A percentile compares a stretch with the other conserved stretches of the same genome.
phyloP scores from a whole-genome alignment of 2,329 filamentous ascomycete genomes.

The Chalara sp. region DNA sequence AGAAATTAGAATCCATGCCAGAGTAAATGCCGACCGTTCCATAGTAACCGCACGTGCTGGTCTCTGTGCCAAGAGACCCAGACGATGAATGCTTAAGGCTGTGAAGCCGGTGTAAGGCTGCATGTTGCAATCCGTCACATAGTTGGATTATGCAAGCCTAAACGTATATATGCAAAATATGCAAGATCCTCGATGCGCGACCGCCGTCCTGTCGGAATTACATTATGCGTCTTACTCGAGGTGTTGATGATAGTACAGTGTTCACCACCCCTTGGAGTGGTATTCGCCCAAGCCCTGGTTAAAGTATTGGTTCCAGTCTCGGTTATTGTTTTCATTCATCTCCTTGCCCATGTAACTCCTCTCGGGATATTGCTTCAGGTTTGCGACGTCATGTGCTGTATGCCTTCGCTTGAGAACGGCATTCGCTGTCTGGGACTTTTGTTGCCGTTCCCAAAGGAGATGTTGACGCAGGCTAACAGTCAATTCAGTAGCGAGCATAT shows the following conservation, averaged over 20 bases:
- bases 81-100: slow-evolving; percentile 25
- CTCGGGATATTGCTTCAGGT: slow-evolving; percentile 76
- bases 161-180: slow-evolving; percentile 18
- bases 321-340: slow-evolving; percentile 56
- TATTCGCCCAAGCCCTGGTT: slow-evolving; percentile 74
- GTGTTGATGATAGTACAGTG: slow-evolving; percentile 21
- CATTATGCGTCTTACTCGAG: slow-evolving; percentile 19
- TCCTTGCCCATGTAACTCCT: slow-evolving; percentile 49
- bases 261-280: slow-evolving; percentile 78
- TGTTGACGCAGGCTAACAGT: slow-evolving; percentile 89
- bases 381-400: slow-evolving; percentile 84
- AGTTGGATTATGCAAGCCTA: slow-evolving; percentile 14
- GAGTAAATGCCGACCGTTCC: too few species aligned
- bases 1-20: too few species aligned
- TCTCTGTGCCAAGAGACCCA: slow-evolving; percentile 20
- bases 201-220: slow-evolving; percentile 11
- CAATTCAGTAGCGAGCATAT: slow-evolving; percentile 93
- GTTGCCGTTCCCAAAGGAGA: slow-evolving; percentile 89
- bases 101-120: slow-evolving; percentile 23
- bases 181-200: slow-evolving; percentile 15
- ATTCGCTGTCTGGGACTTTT: slow-evolving; percentile 84
- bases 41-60: slow-evolving; percentile 11
- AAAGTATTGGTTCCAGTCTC: slow-evolving; percentile 81
- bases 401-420: slow-evolving; percentile 85
- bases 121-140: slow-evolving; percentile 12